Evolutionary conservation across 306 rosid genomes (phyloP).

Genomic region (apple (Malus domestica)): ASM211411v1 NC_041792.1:22285907-22286406

Average conservation of each 20-base stretch:
- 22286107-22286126: neutral
- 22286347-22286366: constrained; percentile 20
- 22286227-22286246: constrained; percentile 34
- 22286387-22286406: constrained; percentile 20
- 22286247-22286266: constrained; percentile 24
- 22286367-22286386: neutral
- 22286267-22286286: constrained; percentile 29
- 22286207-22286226: constrained; percentile 53
- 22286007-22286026: constrained; percentile 72
- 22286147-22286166: constrained; percentile 79
- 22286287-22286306: constrained; percentile 14
- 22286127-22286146: constrained; percentile 40
- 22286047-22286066: constrained; percentile 70
- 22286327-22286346: constrained; percentile 25
- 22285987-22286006: constrained; percentile 51
- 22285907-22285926: no score
- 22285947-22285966: constrained; percentile 40
- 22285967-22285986: constrained; percentile 57
- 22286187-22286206: constrained; percentile 90
- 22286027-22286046: constrained; percentile 73
- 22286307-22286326: constrained; percentile 21
- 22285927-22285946: neutral
- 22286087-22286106: neutral
- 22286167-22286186: constrained; percentile 89
- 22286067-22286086: neutral